phyloP scores from a whole-genome alignment of 176 grass and related monocot genomes.

The Olyra latifolia region DNA sequence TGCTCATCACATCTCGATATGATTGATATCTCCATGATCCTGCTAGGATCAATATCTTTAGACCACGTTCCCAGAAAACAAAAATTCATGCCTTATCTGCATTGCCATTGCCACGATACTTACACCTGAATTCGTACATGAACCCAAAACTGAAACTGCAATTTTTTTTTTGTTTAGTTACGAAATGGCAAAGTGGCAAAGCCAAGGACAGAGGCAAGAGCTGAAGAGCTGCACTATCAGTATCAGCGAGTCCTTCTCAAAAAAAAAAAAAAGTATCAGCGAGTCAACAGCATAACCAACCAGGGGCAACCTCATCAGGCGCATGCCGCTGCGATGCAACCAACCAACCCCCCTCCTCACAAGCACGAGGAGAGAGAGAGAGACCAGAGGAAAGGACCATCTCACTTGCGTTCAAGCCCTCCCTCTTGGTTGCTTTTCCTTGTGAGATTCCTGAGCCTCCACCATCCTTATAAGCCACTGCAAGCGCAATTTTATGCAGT shows the following conservation, averaged over 20 bases:
- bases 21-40: constrained; percentile 9
- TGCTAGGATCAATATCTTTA: background rate
- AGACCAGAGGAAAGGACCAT: background rate
- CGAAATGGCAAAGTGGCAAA: background rate
- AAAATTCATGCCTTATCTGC: background rate
- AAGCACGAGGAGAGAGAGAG: background rate
- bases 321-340: constrained; percentile 25
- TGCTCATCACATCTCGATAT: background rate
- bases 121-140: background rate
- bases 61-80: background rate
- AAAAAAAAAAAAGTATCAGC: no score
- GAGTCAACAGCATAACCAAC: constrained; percentile 38
- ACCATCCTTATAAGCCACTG: constrained; percentile 48
- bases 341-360: background rate
- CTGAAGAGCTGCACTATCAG: background rate
- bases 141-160: constrained; percentile 25
- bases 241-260: no score
- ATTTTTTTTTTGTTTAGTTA: constrained; percentile 26
- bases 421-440: constrained; percentile 24
- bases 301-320: background rate
- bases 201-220: background rate
- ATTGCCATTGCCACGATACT: background rate
- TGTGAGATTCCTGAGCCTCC: constrained; percentile 32
- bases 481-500: background rate
- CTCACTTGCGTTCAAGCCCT: constrained; percentile 35